Conservation (phyloP, 176 grass and related monocot species). For the Oryza rufipogon region DNA sequence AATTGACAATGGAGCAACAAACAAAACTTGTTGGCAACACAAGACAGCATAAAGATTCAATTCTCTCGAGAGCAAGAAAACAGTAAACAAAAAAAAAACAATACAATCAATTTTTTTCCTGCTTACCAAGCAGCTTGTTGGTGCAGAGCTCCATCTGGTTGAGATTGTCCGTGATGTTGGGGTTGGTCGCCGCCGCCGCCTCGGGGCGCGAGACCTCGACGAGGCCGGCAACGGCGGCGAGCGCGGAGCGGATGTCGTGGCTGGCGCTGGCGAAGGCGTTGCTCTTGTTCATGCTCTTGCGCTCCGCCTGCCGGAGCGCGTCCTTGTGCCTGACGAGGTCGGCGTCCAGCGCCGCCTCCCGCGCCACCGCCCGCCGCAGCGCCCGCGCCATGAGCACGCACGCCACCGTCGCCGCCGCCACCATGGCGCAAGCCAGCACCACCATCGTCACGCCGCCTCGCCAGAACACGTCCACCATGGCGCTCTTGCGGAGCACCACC, state of each 20-base stretch:
- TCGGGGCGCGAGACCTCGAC: constrained; percentile 50
- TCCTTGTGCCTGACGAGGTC: constrained; percentile 68
- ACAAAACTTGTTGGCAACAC: no score
- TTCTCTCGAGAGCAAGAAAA: no score
- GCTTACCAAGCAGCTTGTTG: constrained; percentile 66
- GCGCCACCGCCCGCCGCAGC: constrained; percentile 14
- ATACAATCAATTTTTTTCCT: background rate
- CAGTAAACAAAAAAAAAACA: no score
- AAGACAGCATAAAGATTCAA: no score
- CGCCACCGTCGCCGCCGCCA: background rate
- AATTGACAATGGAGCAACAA: background rate
- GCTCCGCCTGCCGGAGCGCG: constrained; percentile 70
- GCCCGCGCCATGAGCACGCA: constrained; percentile 13
- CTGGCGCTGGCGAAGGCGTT: constrained; percentile 69
- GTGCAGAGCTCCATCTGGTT: constrained; percentile 54
- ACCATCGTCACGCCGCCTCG: background rate
- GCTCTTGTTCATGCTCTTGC: constrained; percentile 92
- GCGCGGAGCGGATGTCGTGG: constrained; percentile 68
- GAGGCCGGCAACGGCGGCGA: constrained; percentile 48
- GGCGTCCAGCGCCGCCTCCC: constrained; percentile 46
- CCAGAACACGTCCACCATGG: background rate
- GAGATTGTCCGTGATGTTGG: constrained; percentile 52
- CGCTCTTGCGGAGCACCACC: background rate
- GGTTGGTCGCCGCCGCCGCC: constrained; percentile 20
- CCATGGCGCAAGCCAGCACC: background rate